phyloP scores from a whole-genome alignment of 2,329 filamentous ascomycete genomes.

The Pseudogymnoascus sp. region DNA sequence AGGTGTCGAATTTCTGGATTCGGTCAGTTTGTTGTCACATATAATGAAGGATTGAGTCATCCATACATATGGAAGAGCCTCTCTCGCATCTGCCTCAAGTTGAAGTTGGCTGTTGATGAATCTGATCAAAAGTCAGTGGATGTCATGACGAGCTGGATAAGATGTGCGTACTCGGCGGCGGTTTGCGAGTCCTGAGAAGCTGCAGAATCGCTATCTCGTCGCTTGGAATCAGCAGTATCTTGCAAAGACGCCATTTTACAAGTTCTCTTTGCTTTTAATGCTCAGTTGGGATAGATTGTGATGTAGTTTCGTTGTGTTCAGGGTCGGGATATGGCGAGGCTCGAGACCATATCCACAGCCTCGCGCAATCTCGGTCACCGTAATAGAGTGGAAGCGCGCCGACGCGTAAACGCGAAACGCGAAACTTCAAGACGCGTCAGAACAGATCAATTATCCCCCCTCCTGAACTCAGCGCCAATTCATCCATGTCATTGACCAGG shows the following conservation, averaged over 20 bases:
- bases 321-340: neutral
- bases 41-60: slow-evolving; percentile 5
- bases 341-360: neutral
- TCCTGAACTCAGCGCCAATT: slow-evolving; percentile 4
- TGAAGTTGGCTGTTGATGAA: slow-evolving; percentile 85
- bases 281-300: neutral
- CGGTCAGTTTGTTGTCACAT: slow-evolving; percentile 8
- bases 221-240: neutral
- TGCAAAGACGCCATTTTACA: neutral
- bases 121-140: slow-evolving; percentile 33
- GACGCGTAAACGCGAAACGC: slow-evolving; percentile 8
- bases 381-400: slow-evolving; percentile 6
- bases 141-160: neutral
- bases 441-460: slow-evolving; percentile 8
- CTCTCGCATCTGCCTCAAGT: slow-evolving; percentile 88
- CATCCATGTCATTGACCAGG: slow-evolving; percentile 5
- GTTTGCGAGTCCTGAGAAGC: slow-evolving; percentile 45
- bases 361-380: slow-evolving; percentile 6
- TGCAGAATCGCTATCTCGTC: slow-evolving; percentile 7
- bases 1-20: slow-evolving; percentile 77
- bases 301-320: neutral
- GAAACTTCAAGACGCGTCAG: neutral
- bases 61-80: slow-evolving; percentile 83
- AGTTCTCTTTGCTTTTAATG: neutral
- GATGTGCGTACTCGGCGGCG: slow-evolving; percentile 33